Evolutionary conservation across 1,139 yeast genomes (phyloP), one percentile per base, ranked within the genome.

Genomic region (Geotrichum europaeum): DNA sequence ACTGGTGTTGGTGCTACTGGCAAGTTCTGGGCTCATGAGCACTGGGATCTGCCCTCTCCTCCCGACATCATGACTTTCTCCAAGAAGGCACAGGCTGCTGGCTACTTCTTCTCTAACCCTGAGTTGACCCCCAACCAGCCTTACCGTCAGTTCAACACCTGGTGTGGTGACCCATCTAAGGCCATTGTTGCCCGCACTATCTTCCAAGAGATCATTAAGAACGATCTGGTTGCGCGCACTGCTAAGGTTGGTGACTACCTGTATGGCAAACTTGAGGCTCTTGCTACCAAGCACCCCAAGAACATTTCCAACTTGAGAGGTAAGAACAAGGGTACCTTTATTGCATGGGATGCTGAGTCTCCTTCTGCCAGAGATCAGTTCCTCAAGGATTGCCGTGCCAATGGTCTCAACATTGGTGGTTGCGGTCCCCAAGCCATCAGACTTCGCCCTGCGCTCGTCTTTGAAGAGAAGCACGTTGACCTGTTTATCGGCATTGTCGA

Each of bases 1-100:
- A 88, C 95, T 60, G 96, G 96, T 72, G 88, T 87, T 62, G 95
- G 90, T 69, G 92, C 92, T 62, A 86, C 95, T 40, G 96, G 96
- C 69, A 80, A 80, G 66, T 78, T 87, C 79, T 87, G 96, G 96
- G 92, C 90, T 50, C 95, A 88, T 73, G 95, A 88, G 76, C 87
- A 86, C 76, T 88, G 87, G 79, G 78, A 86, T 71, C 78, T 88
- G 68, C 73, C 85, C 57, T 80, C 86, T 56, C 86, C 91, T 53
- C 89, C 95, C 54, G 96, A 87, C 73, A 81, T 87, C 75, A 92
- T 87, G 60, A 88, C 95, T 30, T 87, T 87, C 77, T 86, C 92
- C 67, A 87, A 87, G 80, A 87, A 87, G 78, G 86, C 87, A 78
- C 95, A 88, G 77, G 84, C 91, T 51, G 94, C 95, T 50, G 96